Evolutionary conservation across 768 basidiomycete genomes (phyloP), one percentile per base, ranked within the genome.

Genomic region (Agrocybe praecox): DNA sequence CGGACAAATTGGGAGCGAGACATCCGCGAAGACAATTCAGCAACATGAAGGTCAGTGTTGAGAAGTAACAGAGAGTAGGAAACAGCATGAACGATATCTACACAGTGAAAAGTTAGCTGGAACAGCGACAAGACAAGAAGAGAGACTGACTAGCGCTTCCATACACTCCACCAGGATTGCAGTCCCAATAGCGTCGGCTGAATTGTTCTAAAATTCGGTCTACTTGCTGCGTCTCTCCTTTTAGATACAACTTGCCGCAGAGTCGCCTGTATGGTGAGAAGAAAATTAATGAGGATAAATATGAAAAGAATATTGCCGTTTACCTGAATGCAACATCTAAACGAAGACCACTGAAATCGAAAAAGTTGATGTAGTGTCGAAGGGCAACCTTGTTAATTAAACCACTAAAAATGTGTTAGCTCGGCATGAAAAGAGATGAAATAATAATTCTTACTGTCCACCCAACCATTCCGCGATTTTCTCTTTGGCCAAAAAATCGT

Each of bases 381-480:
- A 97, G 74, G 0, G 91, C 85, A 10, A 82, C 72, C 63, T 85
- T 87, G 72, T 96, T 96, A 62, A 95, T 78, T 2, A 76, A 79
- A 18, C 86, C 87, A 54, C 96, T 97, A 66, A 21, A 54, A 24
- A 45, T 1, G 50, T 2, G 29, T 50, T 34, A 46, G 22, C 18
- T 56, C 47, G 55, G 60, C 26, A 67, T 57, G 33, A 46, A 51
- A 1, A 56, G 44, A 49, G 29, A 33, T 18, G 44, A 15, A 36
- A 59, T 49, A 60, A 46, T n/a, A 29, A 29, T 32, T 89, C 96
- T 76, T 63, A 98, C 95, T 83, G 75, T 69, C 93, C 89, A 64
- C 97, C 97, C 40, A 99, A 80, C 88, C 93, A 99, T 71, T 97
- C 94, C 1, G 96, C 95, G 64, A 98, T 93, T 76, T 96, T 96